phyloP scores from a whole-genome alignment of 257 asterid genomes.

The Solanum acaule region DNA sequence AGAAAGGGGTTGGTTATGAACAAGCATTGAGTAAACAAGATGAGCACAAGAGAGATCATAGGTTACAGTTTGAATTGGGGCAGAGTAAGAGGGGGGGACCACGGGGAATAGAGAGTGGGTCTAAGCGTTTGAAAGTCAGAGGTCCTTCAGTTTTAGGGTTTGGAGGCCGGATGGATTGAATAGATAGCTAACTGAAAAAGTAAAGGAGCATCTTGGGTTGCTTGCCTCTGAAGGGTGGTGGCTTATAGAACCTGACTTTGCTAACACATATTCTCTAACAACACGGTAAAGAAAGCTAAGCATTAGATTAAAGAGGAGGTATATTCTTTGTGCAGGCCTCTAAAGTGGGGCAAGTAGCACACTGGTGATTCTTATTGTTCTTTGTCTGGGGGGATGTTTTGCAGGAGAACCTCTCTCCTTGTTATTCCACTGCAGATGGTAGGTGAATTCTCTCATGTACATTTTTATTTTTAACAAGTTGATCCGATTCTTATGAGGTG shows the following conservation, averaged over 20 bases:
- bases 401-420: constrained; percentile 50
- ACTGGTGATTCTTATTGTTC: constrained; percentile 38
- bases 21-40: constrained; percentile 17
- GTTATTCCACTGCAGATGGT: constrained; percentile 20
- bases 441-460: constrained; percentile 31
- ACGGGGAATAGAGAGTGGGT: constrained; percentile 33
- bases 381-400: constrained; percentile 38
- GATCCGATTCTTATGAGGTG: constrained; percentile 22
- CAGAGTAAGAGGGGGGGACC: constrained; percentile 24
- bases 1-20: constrained; percentile 25
- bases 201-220: neutral
- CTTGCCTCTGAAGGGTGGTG: constrained; percentile 3
- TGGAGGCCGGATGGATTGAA: constrained; percentile 26
- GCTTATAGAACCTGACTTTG: constrained; percentile 33
- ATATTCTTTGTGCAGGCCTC: constrained; percentile 76
- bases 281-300: constrained; percentile 32
- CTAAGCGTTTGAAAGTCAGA: constrained; percentile 64
- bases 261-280: constrained; percentile 49
- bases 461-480: constrained; percentile 25
- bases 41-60: constrained; percentile 13
- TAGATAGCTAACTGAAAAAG: constrained; percentile 4
- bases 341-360: constrained; percentile 50
- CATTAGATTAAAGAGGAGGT: constrained; percentile 26
- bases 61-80: constrained; percentile 21
- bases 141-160: constrained; percentile 61